phyloP scores from a whole-genome alignment of 441 rosid species.

The Isatis lusitanica region DNA sequence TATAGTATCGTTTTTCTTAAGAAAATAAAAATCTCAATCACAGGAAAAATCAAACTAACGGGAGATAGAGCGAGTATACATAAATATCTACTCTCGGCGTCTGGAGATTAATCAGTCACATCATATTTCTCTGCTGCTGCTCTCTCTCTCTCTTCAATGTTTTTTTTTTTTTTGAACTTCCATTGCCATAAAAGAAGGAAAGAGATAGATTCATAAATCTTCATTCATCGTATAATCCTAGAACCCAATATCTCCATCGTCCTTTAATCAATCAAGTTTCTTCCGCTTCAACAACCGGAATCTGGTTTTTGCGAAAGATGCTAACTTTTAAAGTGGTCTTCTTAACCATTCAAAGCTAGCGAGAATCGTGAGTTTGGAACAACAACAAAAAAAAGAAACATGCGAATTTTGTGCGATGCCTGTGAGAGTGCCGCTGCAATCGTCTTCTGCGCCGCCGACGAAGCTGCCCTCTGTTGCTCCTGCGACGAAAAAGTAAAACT shows the following conservation, averaged over 20 bases:
- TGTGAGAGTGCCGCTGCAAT: conserved; percentile 83
- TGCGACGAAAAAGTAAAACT: conserved; percentile 69
- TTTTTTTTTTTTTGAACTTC: not conserved
- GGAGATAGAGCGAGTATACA: conserved; percentile 17
- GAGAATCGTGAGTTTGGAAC: not conserved
- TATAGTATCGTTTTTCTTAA: too few relatives aligned
- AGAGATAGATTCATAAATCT: not conserved
- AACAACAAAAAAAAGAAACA: not conserved
- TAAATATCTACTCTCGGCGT: conserved; percentile 12
- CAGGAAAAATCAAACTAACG: not conserved
- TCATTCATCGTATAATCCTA: not conserved
- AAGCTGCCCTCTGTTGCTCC: conserved; percentile 78
- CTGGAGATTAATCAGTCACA: not conserved
- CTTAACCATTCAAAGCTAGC: not conserved
- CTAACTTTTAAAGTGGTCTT: conserved; percentile 5
- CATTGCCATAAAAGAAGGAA: not conserved
- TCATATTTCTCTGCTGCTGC: not conserved
- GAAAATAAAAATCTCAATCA: too few relatives aligned
- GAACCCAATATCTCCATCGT: too few relatives aligned
- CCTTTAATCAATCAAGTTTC: not conserved
- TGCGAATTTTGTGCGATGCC: conserved; percentile 79
- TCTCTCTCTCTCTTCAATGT: not conserved
- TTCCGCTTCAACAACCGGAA: not conserved
- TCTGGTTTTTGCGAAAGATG: conserved; percentile 20
- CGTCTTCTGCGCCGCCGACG: conserved; percentile 84